Evolutionary conservation across 768 basidiomycete species (phyloP).

Genomic region (Tricholoma bakamatsutake): DNA sequence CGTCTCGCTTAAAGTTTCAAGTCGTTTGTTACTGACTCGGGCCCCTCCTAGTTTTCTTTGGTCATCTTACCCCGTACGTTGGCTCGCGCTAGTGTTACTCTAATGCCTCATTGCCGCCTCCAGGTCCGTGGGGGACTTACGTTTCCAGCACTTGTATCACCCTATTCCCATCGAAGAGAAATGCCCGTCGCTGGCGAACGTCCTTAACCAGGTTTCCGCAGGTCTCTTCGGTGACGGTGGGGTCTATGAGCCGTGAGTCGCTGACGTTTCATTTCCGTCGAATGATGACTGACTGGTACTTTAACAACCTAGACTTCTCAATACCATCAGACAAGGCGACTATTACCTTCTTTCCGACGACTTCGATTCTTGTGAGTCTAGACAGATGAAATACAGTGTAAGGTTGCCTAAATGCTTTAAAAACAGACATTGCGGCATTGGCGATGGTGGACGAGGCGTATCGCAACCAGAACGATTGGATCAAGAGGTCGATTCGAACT

Average conservation of each 20-base stretch:
- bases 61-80: constrained; percentile 68
- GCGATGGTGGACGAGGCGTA: constrained; percentile 88
- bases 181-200: constrained; percentile 75
- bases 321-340: constrained; percentile 72
- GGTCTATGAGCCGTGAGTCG: constrained; percentile 83
- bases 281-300: constrained; percentile 18
- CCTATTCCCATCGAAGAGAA: constrained; percentile 76
- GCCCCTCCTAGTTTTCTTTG: constrained; percentile 69
- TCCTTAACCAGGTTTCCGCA: constrained; percentile 67
- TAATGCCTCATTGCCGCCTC: not conserved
- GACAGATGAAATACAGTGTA: not conserved
- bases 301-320: constrained; percentile 45
- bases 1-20: not conserved
- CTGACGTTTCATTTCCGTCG: constrained; percentile 2
- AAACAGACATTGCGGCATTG: constrained; percentile 72
- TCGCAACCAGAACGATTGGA: constrained; percentile 79
- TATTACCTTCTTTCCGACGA: constrained; percentile 86
- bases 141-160: constrained; percentile 83
- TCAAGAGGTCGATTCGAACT: constrained; percentile 84
- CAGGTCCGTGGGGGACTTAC: constrained; percentile 76
- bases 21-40: not conserved
- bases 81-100: not conserved
- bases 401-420: not conserved
- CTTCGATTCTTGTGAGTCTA: constrained; percentile 78
- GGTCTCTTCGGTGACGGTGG: constrained; percentile 77